Percentiles rank a stretch among this genome's conserved stretches.
phyloP scores from a whole-genome alignment of 202 grass and related monocot species.

The Musa balbisiana region DNA sequence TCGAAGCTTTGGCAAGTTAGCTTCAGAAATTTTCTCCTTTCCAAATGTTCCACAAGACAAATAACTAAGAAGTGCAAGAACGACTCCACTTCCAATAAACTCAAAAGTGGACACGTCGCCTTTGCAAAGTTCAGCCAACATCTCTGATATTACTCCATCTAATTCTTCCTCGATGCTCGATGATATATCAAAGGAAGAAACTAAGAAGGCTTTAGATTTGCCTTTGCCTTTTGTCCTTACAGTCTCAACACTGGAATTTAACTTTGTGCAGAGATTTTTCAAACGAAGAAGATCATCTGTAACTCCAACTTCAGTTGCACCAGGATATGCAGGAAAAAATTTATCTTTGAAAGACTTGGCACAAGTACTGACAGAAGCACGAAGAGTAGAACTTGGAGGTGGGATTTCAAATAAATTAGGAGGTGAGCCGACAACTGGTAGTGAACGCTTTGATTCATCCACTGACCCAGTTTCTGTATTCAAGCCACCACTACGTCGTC shows the following conservation, averaged over 20 bases:
- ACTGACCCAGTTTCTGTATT: constrained; percentile 32
- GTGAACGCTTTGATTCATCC: constrained; percentile 47
- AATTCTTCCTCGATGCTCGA: constrained; percentile 48
- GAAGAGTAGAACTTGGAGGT: constrained; percentile 36
- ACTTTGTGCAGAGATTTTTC: constrained; percentile 55
- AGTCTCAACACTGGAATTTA: constrained; percentile 47
- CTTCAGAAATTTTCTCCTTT: constrained; percentile 55
- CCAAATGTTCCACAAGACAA: constrained; percentile 80
- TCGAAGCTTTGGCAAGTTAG: constrained; percentile 49
- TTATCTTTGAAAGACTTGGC: constrained; percentile 73
- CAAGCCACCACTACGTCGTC: constrained; percentile 34
- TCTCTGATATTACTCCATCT: constrained; percentile 46
- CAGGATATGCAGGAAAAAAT: constrained; percentile 54
- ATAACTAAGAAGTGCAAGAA: constrained; percentile 60
- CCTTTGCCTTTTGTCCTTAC: constrained; percentile 62
- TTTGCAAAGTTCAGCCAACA: constrained; percentile 66
- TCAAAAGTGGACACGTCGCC: constrained; percentile 88
- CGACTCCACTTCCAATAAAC: constrained; percentile 78
- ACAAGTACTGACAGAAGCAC: constrained; percentile 51
- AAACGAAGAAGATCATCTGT: constrained; percentile 73
- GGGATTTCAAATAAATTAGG: constrained; percentile 23
- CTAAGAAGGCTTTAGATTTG: constrained; percentile 48
- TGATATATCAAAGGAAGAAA: constrained; percentile 43
- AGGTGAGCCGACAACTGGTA: constrained; percentile 29
- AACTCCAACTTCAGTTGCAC: constrained; percentile 47